Conservation (phyloP, 257 asterid genomes). For the Henckelia pumila region DNA sequence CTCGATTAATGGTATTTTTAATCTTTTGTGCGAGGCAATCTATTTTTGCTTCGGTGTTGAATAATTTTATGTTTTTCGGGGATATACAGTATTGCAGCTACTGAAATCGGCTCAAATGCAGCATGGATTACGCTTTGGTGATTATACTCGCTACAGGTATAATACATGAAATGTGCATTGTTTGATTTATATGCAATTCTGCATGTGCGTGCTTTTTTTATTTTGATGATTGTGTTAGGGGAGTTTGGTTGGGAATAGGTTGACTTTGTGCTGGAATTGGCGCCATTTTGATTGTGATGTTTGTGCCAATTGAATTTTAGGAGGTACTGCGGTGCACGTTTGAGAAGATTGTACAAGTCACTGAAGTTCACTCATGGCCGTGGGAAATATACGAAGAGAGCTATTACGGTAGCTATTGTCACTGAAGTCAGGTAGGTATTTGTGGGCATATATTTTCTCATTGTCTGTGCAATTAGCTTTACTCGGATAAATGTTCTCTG, state of each 20-base stretch:
- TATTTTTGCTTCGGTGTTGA: background rate
- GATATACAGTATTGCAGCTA: conserved; percentile 72
- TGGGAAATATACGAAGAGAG: conserved; percentile 72
- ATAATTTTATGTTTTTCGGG: conserved; percentile 19
- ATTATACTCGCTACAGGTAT: conserved; percentile 89
- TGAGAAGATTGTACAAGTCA: conserved; percentile 89
- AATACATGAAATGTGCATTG: conserved; percentile 3
- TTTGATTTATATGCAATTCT: background rate
- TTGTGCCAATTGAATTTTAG: conserved; percentile 37
- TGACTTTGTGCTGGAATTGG: background rate
- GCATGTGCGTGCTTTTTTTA: background rate
- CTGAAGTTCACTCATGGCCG: conserved; percentile 97
- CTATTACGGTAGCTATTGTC: conserved; percentile 56
- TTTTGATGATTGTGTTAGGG: background rate
- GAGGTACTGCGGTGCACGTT: conserved; percentile 92
- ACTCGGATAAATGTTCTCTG: background rate
- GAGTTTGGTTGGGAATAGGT: background rate
- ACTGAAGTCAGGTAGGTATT: conserved; percentile 82
- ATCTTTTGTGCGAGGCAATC: background rate
- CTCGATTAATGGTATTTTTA: conserved; percentile 63
- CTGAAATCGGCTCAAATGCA: conserved; percentile 97
- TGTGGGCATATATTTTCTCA: background rate
- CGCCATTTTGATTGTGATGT: conserved; percentile 2
- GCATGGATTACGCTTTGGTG: conserved; percentile 96
- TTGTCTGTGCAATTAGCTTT: background rate